Percentiles rank a stretch among this genome's conserved stretches.
These are phyloP conservation scores for Triangularia verruculosa DNA, from an alignment of 2,329 filamentous ascomycete species.

Conservation along the genomic window DNA sequence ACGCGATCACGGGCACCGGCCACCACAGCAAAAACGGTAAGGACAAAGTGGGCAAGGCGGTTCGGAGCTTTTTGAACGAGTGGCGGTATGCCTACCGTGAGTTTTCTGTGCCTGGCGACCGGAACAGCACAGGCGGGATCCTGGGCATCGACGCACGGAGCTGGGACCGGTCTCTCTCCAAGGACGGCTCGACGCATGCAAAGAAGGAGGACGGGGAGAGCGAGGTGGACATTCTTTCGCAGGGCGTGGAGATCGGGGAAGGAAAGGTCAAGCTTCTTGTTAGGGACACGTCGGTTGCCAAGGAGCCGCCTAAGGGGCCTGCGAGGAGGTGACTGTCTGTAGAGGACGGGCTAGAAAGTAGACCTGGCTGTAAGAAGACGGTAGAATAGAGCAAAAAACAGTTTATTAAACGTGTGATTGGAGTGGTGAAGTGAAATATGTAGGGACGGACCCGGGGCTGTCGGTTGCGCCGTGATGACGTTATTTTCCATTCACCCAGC, in stretches of 20 bases:
- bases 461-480: neutral
- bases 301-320: conserved; percentile 55
- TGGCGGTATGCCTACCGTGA: conserved; percentile 95
- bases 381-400: conserved; percentile 6
- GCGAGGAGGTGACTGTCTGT: conserved; percentile 36
- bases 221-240: conserved; percentile 57
- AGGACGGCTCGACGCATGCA: conserved; percentile 41
- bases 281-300: conserved; percentile 42
- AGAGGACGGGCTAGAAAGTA: neutral
- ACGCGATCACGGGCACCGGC: conserved; percentile 94
- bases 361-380: neutral
- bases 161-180: conserved; percentile 60
- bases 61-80: conserved; percentile 87
- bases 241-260: conserved; percentile 66
- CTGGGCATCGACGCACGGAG: conserved; percentile 65
- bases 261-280: conserved; percentile 65
- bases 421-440: neutral
- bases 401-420: neutral
- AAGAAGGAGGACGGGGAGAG: conserved; percentile 40
- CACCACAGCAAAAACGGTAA: conserved; percentile 99
- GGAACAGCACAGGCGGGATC: conserved; percentile 75
- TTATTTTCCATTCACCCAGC: neutral
- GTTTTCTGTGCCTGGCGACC: conserved; percentile 93
- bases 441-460: neutral
- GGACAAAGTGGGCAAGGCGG: conserved; percentile 94